Evolutionary conservation across 2,329 filamentous ascomycete genomes (phyloP), one percentile per base, ranked within the genome.

Genomic region (Ophiosphaerella herpotricha): DNA sequence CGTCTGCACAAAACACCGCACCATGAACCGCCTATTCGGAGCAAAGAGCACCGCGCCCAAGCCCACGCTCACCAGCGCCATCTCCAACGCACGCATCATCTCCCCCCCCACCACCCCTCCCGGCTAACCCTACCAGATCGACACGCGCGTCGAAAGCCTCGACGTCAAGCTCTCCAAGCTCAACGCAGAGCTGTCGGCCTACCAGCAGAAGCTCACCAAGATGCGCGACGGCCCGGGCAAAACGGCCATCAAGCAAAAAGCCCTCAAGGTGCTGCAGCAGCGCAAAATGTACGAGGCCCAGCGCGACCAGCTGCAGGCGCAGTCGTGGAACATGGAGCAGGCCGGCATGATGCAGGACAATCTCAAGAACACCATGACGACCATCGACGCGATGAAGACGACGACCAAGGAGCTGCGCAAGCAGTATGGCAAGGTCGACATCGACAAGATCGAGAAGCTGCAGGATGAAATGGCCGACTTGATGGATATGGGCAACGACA

Each of bases 241-340:
- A 75, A 87, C 85, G 12, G 92, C 93, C 26, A 85, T 99, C 65
- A 95, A 94, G 72, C 87, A 95, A 68, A 97, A 97, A 70, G 93
- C 93, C 2, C 87, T 96, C 66, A 96, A 96, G 67, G 86, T 97
- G 9, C 86, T 97, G 2, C 91, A 96, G 77, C 89, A 91, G 51
- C 88, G 93, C 63, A 96, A 96, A 73, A 88, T 92, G 75, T 96
- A 96, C 84, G 94, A 99, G 77, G 82, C 85, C 3, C 91, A 97
- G 76, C 90, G 93, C 59, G 91, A 97, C 67, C 92, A 97, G 77
- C 85, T 97, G 46, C 89, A 96, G 76, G 84, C 88, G 59, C 94
- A 99, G 77, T 90, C 90, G 18, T 97, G 92, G 92, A 97, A 97
- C 78, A 97, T 99, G 92, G 92, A 97, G 78, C 92, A 97, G 77